Percentiles rank a stretch among this genome's conserved stretches.
Evolutionary conservation across 768 basidiomycete genomes (phyloP).

Genomic region (Rhodosporidiobolus odoratus): DNA sequence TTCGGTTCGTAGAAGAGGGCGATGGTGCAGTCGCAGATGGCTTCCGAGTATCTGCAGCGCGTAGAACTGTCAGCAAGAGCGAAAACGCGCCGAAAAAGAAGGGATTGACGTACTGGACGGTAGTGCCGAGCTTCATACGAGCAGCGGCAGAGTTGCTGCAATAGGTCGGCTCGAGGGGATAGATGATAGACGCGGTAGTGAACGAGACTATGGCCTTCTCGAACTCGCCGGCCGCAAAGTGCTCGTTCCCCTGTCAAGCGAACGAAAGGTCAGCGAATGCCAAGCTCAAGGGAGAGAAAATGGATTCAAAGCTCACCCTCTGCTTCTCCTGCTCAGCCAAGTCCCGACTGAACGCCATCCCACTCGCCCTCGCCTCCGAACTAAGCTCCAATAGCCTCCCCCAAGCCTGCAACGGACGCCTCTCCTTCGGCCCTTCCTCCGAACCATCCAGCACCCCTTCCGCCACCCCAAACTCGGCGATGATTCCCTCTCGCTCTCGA

Average conservation of each 20-base stretch:
- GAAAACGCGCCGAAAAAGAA: not conserved
- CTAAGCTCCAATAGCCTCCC: constrained; percentile 28
- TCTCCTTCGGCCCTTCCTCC: constrained; percentile 2
- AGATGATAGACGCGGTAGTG: constrained; percentile 29
- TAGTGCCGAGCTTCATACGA: constrained; percentile 30
- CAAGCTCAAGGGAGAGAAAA: not conserved
- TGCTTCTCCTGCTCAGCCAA: constrained; percentile 36
- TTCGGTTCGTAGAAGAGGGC: constrained; percentile 18
- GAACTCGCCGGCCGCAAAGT: constrained; percentile 25
- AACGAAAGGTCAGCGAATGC: not conserved
- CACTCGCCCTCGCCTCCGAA: constrained; percentile 17
- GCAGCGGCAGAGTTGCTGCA: constrained; percentile 31
- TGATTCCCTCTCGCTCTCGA: not conserved
- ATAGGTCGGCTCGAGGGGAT: constrained; percentile 14
- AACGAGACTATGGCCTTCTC: constrained; percentile 32
- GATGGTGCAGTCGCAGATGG: constrained; percentile 31
- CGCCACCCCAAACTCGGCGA: constrained; percentile 24
- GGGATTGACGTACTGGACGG: constrained; percentile 9
- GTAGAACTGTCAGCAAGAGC: not conserved
- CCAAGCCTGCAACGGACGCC: constrained; percentile 25
- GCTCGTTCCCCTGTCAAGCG: constrained; percentile 20
- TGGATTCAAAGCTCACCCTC: constrained; percentile 10
- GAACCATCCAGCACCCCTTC: constrained; percentile 17
- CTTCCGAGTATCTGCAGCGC: constrained; percentile 28
- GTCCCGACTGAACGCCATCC: constrained; percentile 22